phyloP scores from a whole-genome alignment of 2,329 filamentous ascomycete genomes.

The Cadophora malorum region DNA sequence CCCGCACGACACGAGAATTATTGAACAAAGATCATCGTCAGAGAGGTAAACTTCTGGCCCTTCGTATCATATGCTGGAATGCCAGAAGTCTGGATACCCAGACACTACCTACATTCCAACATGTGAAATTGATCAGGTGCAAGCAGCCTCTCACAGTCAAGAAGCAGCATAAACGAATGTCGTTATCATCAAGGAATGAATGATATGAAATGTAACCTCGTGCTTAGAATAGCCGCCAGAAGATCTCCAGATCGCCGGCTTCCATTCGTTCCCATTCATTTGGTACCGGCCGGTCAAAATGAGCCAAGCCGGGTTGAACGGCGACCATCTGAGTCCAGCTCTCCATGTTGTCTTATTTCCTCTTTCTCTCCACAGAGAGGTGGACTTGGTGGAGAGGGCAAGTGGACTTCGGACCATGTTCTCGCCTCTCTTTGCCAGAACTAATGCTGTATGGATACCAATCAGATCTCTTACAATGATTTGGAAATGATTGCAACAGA shows the following conservation, averaged over 20 bases:
- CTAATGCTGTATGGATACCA: neutral
- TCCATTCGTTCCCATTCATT: neutral
- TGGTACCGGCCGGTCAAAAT: neutral
- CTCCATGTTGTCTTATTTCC: no score
- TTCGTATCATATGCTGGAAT: no score
- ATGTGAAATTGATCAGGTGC: no score
- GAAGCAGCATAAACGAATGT: neutral
- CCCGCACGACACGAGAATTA: conserved; percentile 1
- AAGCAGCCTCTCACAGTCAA: neutral
- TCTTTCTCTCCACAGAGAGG: neutral
- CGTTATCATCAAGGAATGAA: neutral
- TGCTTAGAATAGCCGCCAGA: neutral
- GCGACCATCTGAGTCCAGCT: neutral
- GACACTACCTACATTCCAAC: no score
- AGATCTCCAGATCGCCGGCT: conserved; percentile 10
- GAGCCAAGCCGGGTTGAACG: conserved; percentile 9
- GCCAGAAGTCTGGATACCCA: no score
- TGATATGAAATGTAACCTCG: neutral
- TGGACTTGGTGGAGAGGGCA: neutral
- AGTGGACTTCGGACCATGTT: neutral
- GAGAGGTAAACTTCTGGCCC: no score
- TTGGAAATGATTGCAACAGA: neutral
- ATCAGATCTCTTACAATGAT: neutral
- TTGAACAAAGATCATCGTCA: no score
- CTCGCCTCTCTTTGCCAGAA: neutral